Percentiles rank a stretch among this genome's conserved stretches.
Evolutionary conservation across 306 rosid genomes (phyloP).

Genomic region (Carpinus fangiana): DNA sequence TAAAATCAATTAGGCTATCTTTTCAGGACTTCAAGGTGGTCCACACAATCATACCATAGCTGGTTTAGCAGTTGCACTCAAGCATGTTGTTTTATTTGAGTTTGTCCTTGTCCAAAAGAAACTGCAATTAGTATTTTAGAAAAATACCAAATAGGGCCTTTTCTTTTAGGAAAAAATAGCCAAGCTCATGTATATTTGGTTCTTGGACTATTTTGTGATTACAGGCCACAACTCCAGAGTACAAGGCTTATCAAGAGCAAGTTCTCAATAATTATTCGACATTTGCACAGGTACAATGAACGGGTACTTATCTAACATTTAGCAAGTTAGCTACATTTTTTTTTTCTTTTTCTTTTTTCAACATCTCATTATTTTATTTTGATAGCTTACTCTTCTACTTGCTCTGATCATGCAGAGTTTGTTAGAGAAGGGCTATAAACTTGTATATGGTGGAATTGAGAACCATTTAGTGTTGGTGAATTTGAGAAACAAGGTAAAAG

Average conservation of each 20-base stretch:
- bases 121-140: constrained; percentile 5
- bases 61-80: constrained; percentile 87
- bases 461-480: constrained; percentile 88
- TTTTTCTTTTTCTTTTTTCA: neutral
- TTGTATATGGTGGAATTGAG: constrained; percentile 95
- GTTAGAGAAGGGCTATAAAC: constrained; percentile 77
- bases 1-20: constrained; percentile 89
- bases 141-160: neutral
- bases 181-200: constrained; percentile 28
- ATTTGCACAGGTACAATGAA: constrained; percentile 69
- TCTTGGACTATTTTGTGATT: constrained; percentile 32
- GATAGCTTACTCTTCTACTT: constrained; percentile 29
- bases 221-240: constrained; percentile 80
- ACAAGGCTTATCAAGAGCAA: constrained; percentile 85
- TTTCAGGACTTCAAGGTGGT: constrained; percentile 98
- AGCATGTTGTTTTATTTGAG: constrained; percentile 59
- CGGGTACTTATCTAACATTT: neutral
- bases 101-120: constrained; percentile 13
- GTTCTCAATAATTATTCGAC: constrained; percentile 70
- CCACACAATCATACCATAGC: constrained; percentile 89
- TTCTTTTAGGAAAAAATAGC: constrained; percentile 1
- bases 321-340: neutral
- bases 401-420: constrained; percentile 67
- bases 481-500: constrained; percentile 75
- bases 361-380: constrained; percentile 11